Evolutionary conservation across 352 stramenopile genomes (phyloP).

Genomic region (Pythium coloratum): DNA sequence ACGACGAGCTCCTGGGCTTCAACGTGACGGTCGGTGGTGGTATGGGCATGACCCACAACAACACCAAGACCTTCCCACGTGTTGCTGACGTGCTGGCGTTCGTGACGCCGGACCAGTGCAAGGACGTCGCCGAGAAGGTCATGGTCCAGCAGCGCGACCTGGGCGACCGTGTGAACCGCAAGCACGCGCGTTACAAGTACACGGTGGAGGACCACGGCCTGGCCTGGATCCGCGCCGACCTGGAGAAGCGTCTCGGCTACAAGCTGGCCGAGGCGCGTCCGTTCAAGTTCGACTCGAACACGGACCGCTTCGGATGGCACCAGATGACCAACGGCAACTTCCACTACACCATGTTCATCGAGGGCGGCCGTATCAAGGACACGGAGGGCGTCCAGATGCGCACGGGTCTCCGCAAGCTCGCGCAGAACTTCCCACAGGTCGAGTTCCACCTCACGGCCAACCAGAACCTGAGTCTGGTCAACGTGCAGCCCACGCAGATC

Average conservation of each 20-base stretch:
- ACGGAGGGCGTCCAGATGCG: constrained; percentile 83
- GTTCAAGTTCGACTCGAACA: constrained; percentile 69
- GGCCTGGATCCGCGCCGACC: constrained; percentile 91
- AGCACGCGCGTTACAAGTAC: constrained; percentile 98
- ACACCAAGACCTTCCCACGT: constrained; percentile 96
- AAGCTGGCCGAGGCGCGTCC: constrained; percentile 87
- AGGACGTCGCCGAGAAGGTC: constrained; percentile 91
- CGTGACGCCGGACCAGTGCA: constrained; percentile 91
- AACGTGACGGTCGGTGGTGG: constrained; percentile 97
- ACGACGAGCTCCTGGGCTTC: constrained; percentile 89
- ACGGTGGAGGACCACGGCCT: constrained; percentile 97
- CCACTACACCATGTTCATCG: constrained; percentile 83
- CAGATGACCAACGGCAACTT: constrained; percentile 71
- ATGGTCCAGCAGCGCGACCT: constrained; percentile 95
- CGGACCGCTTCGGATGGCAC: constrained; percentile 78
- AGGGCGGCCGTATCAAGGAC: constrained; percentile 94
- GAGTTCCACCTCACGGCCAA: constrained; percentile 95
- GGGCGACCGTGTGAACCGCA: constrained; percentile 96
- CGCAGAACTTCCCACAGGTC: constrained; percentile 91
- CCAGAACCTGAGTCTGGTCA: constrained; percentile 94
- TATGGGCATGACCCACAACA: constrained; percentile 98
- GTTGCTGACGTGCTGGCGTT: constrained; percentile 96
- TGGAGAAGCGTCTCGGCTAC: constrained; percentile 94
- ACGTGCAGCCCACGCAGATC: constrained; percentile 92
- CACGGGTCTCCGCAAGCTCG: constrained; percentile 89